A percentile compares a stretch with the other conserved stretches of the same genome.
These are phyloP conservation scores for Tetrahymena elliotti DNA, from an alignment of 73 alveolate genomes.

Conservation along the genomic window DNA sequence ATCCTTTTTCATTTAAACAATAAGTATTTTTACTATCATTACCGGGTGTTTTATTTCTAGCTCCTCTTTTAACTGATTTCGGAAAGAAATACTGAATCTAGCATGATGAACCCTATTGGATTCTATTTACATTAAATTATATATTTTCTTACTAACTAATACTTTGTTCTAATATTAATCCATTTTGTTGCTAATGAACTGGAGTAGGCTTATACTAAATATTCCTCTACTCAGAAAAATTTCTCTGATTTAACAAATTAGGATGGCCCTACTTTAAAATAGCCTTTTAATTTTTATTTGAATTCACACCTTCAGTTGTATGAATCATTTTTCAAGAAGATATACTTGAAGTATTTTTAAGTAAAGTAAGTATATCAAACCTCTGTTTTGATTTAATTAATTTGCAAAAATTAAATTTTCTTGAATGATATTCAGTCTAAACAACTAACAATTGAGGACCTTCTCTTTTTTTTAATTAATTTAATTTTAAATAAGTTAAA, in stretches of 20 bases:
- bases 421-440: not conserved
- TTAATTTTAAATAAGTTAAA: not conserved
- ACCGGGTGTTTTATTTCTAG: not conserved
- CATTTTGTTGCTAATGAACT: not conserved
- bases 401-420: not conserved
- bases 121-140: not conserved
- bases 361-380: not conserved
- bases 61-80: not conserved
- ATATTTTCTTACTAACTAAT: not conserved
- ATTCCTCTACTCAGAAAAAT: not conserved
- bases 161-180: not conserved
- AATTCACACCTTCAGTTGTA: not conserved
- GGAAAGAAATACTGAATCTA: not conserved
- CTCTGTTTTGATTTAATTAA: not conserved
- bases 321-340: not conserved
- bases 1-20: not conserved
- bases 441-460: not conserved
- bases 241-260: not conserved
- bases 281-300: not conserved
- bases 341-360: not conserved
- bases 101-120: not conserved
- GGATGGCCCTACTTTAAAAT: not conserved
- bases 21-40: not conserved
- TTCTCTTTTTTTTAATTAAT: not conserved
- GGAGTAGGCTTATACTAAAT: not conserved